Base-by-base conservation (phyloP, 176 grass and related monocot species). In the Aegilops bicornis region DNA sequence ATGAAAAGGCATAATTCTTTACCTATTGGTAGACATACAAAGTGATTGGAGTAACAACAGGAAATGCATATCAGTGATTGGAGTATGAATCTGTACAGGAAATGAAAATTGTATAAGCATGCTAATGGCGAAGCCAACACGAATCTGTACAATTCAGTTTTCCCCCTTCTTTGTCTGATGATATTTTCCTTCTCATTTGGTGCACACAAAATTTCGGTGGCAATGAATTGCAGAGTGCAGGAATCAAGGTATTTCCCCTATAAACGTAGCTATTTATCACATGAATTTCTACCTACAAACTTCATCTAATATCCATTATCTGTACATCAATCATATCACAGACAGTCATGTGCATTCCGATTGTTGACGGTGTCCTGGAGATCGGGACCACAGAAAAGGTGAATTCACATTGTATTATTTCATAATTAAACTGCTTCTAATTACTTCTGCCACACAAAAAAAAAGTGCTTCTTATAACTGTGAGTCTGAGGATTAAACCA, bases 341-440 rank as follows among this genome's bases (percentile, higher is more conserved):
- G 95, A 93, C 95, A 73, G 89, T 98, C 30, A 67, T 91, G 24
- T 98, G 97, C 70, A 92, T 98, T 83, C 92, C 92, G 2, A 40
- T 94, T 31, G 37, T 84, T 7, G 87, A 96, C 63, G 88, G 90
- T 39, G 82, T 98, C 45, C 89, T 98, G 33, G 97, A 98, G 91
- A 85, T 98, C 9, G 96, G 96, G 30, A 92, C 88, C 3, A 96
- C 79, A 40, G 94, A 98, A 54, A 92, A 87, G 85, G 94, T 80
- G 37, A 63, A 39, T 76, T 45, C 7, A 60, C 70, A 30, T 37
- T 47, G 37, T 24, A 20, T 19, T 6, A 67, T 64, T 19, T 25
- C 73, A 30, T 31, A 31, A 11, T 33, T 20, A 22, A 58, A 22
- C 19, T 71, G 48, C 13, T 36, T 64, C 4, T n/a, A 2, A 50